Conservation (phyloP, 1,139 yeast genomes). For the Yamadazyma atmosphaerica region DNA sequence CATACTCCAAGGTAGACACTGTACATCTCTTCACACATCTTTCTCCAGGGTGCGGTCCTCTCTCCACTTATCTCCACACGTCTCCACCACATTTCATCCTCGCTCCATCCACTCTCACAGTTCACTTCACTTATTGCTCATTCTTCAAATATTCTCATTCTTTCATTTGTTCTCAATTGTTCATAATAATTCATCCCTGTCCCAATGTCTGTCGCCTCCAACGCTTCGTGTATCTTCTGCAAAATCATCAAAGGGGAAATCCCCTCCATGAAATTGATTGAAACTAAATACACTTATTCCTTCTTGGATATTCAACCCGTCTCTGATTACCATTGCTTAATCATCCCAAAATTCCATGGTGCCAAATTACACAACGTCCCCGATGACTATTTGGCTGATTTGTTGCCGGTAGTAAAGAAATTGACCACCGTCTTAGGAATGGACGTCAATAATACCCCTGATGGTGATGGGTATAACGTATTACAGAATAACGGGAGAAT, state of each 20-base stretch:
- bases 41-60: too few species aligned
- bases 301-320: slow-evolving; percentile 94
- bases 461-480: slow-evolving; percentile 81
- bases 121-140: too few species aligned
- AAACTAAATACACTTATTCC: slow-evolving; percentile 75
- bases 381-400: slow-evolving; percentile 81
- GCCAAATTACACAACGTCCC: slow-evolving; percentile 89
- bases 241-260: slow-evolving; percentile 92
- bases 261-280: slow-evolving; percentile 85
- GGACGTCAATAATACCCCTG: slow-evolving; percentile 57
- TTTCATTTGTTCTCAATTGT: too few species aligned
- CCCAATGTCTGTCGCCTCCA: slow-evolving; percentile 1
- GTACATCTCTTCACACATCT: too few species aligned
- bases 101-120: too few species aligned
- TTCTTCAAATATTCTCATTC: too few species aligned
- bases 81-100: too few species aligned
- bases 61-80: too few species aligned
- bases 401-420: slow-evolving; percentile 84
- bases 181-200: too few species aligned
- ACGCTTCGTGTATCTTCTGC: slow-evolving; percentile 71
- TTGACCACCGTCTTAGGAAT: slow-evolving; percentile 70
- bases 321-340: slow-evolving; percentile 80
- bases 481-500: slow-evolving; percentile 90
- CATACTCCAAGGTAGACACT: too few species aligned
- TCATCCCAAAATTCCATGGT: slow-evolving; percentile 91